Evolutionary conservation across 2,329 filamentous ascomycete genomes (phyloP).

Genomic region (Bisporella sp.): DNA sequence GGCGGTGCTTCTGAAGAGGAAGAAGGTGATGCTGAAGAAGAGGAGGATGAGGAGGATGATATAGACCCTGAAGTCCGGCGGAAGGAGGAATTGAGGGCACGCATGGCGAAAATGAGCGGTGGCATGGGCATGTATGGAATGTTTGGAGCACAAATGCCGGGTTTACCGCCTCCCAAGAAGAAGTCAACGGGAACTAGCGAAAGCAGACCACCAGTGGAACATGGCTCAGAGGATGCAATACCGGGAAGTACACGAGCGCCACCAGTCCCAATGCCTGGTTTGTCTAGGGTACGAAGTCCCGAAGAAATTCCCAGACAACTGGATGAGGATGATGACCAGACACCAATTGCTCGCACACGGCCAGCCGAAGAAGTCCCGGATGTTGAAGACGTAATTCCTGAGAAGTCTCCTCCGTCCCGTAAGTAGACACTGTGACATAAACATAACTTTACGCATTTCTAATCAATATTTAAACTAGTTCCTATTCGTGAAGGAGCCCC

Average conservation of each 20-base stretch:
- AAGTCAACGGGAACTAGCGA: slow-evolving; percentile 36
- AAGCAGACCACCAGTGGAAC: slow-evolving; percentile 35
- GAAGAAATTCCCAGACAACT: slow-evolving; percentile 37
- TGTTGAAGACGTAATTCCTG: slow-evolving; percentile 41
- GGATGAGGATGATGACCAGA: slow-evolving; percentile 35
- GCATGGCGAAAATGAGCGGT: slow-evolving; percentile 98
- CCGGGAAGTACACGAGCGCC: slow-evolving; percentile 39
- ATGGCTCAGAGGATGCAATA: slow-evolving; percentile 34
- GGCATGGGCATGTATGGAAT: slow-evolving; percentile 96
- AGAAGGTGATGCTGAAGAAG: slow-evolving; percentile 47
- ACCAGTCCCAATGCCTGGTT: slow-evolving; percentile 61
- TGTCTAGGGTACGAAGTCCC: slow-evolving; percentile 50
- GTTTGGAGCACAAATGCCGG: slow-evolving; percentile 65
- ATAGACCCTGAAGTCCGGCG: slow-evolving; percentile 81
- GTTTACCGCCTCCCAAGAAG: slow-evolving; percentile 48
- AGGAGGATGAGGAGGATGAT: slow-evolving; percentile 76
- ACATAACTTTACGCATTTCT: neutral
- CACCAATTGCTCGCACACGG: slow-evolving; percentile 38
- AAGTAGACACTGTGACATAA: slow-evolving; percentile 17
- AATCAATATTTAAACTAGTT: slow-evolving; percentile 8
- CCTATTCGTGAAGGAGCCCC: slow-evolving; percentile 22
- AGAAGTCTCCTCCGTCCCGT: slow-evolving; percentile 26
- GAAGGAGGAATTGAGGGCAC: slow-evolving; percentile 80
- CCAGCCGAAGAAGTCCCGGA: slow-evolving; percentile 43
- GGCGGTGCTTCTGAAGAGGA: slow-evolving; percentile 37